phyloP scores from a whole-genome alignment of 2,329 filamentous ascomycete genomes.

The Ilyonectria destructans region DNA sequence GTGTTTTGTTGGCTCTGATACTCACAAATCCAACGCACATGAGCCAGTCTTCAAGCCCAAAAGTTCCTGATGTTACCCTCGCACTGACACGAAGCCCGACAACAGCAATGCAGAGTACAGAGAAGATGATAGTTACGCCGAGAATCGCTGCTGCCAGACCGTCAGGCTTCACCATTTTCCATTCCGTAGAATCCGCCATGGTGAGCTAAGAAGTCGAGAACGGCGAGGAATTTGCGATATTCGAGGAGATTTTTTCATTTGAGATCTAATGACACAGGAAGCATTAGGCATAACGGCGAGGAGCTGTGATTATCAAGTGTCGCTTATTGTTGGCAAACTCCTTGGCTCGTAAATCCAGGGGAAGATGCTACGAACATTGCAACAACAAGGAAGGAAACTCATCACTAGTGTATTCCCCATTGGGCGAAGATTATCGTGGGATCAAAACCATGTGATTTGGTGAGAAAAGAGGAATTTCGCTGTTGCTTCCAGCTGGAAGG shows the following conservation, averaged over 20 bases:
- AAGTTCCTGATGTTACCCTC: neutral
- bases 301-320: neutral
- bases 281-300: neutral
- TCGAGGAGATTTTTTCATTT: neutral
- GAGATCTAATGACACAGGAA: neutral
- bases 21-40: slow-evolving; percentile 28
- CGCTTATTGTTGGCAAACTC: neutral
- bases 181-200: slow-evolving; percentile 19
- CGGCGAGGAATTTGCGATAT: neutral
- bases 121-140: slow-evolving; percentile 3
- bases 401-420: neutral
- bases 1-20: neutral
- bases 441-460: too few species aligned
- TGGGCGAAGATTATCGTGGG: neutral
- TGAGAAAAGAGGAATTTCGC: too few species aligned
- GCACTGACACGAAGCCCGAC: slow-evolving; percentile 17
- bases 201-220: neutral
- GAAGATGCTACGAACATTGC: neutral
- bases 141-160: slow-evolving; percentile 28
- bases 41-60: slow-evolving; percentile 29
- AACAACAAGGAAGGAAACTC: too few species aligned
- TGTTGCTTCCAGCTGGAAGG: too few species aligned
- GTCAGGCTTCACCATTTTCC: slow-evolving; percentile 18
- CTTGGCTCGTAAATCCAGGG: neutral
- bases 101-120: slow-evolving; percentile 7